Percentiles rank a stretch among this genome's conserved stretches.
Conservation (phyloP, 345 rosid species). For the Acer saccharum region DNA sequence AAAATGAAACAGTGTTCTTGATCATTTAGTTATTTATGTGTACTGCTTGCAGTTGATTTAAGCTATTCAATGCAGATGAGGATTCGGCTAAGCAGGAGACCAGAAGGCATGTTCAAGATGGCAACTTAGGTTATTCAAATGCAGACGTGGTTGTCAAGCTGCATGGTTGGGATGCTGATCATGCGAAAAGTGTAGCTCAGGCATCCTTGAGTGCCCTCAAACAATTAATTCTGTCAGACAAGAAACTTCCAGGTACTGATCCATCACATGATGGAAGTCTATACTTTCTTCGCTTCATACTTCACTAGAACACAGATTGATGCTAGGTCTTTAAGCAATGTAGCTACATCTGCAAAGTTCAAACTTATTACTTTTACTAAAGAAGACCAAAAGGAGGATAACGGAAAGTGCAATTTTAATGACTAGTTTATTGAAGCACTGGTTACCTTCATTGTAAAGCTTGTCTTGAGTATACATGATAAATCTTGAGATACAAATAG, state of each 20-base stretch:
- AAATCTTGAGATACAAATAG: neutral
- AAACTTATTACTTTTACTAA: neutral
- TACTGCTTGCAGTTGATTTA: neutral
- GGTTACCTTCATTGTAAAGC: neutral
- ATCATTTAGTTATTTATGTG: neutral
- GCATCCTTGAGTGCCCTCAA: conserved; percentile 90
- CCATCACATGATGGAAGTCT: neutral
- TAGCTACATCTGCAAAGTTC: neutral
- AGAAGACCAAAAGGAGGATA: neutral
- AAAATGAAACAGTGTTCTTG: neutral
- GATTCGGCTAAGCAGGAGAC: conserved; percentile 82
- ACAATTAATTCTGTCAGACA: conserved; percentile 70
- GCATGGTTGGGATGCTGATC: conserved; percentile 76
- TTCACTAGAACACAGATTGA: neutral
- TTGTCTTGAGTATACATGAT: neutral
- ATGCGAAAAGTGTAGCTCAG: conserved; percentile 79
- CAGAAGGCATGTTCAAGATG: conserved; percentile 47
- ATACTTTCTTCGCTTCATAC: neutral
- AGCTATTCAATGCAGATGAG: conserved; percentile 49
- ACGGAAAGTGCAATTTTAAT: neutral
- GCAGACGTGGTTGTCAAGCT: conserved; percentile 92
- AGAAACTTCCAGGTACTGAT: conserved; percentile 72
- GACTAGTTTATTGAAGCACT: neutral
- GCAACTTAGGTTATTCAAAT: conserved; percentile 64
- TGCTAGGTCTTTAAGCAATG: neutral